Evolutionary conservation across 768 basidiomycete genomes (phyloP), one percentile per base, ranked within the genome.

Genomic region (Rhodotorula kratochvilovae): DNA sequence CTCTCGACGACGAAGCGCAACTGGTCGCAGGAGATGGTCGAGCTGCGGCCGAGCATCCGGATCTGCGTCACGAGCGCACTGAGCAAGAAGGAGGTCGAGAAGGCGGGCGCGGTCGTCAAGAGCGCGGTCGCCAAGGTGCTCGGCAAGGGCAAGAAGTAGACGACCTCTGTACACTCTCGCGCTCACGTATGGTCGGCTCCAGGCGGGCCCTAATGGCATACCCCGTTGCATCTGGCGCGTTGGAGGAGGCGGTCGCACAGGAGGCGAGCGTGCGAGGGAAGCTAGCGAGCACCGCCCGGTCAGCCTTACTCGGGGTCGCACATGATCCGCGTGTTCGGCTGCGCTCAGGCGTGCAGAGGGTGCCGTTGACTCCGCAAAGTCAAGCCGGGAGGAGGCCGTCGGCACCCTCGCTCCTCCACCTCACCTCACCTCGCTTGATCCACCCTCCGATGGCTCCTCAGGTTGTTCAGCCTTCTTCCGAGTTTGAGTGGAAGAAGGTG

Each of bases 31-130:
- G 95, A 99, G 83, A 82, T 86, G 72, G 82, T 86, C 25, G 92
- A 96, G 79, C 84, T 87, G 25, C 84, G 88, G 57, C 92, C 96
- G 48, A 91, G 89, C 76, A 87, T 98, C 70, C 86, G 91, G 71
- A 82, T 98, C n/a, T 88, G 89, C 33, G 82, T 94, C 71, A 88
- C 86, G 10, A 85, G 87, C 23, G 92, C 87, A 23, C 80, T 97
- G 74, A 87, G 88, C 35, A 89, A 84, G 85, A 95, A 94, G 82
- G 96, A 98, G 76, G 86, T 88, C 65, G 93, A 96, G 84, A 94
- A 92, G 83, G 90, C 93, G 6, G 86, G 88, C 12, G 82, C 81
- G 33, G 85, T 89, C 29, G 80, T 99, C 67, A 91, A 89, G 82
- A 83, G 84, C 42, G 88, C 88, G 50, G 82, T 92, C 56, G 83